These are phyloP conservation scores for Canavalia gladiata DNA, from an alignment of 306 rosid species.

Conservation along the genomic window DNA sequence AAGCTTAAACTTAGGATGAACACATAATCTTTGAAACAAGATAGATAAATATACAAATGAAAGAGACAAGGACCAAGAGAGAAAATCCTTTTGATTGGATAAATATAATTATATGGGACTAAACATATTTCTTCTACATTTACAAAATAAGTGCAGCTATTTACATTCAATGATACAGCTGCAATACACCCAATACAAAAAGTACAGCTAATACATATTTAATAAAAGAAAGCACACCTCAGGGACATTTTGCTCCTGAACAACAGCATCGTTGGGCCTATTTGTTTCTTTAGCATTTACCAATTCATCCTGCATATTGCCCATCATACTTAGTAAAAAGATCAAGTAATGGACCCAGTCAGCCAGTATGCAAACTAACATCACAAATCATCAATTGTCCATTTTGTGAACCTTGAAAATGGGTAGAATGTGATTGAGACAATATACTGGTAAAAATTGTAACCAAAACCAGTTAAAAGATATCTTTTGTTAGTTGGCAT, in stretches of 20 bases:
- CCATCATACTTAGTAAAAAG: constrained; percentile 43
- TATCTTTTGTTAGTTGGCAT: constrained; percentile 8
- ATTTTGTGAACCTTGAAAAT: background rate
- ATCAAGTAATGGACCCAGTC: constrained; percentile 16
- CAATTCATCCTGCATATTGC: constrained; percentile 60
- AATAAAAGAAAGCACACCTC: constrained; percentile 65
- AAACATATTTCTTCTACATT: constrained; percentile 22
- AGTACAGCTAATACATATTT: constrained; percentile 16
- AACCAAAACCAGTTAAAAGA: background rate
- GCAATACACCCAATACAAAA: background rate
- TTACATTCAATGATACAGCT: constrained; percentile 23
- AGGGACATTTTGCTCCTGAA: constrained; percentile 64
- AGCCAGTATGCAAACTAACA: constrained; percentile 34
- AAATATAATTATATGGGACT: constrained; percentile 1
- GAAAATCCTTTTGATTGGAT: constrained; percentile 4
- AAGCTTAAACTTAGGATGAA: constrained; percentile 26
- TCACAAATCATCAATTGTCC: background rate
- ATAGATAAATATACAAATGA: constrained; percentile 29
- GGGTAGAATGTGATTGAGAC: constrained; percentile 33
- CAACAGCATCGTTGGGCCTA: constrained; percentile 51
- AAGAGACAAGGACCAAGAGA: background rate
- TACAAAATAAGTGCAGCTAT: constrained; percentile 1
- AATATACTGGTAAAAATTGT: constrained; percentile 20
- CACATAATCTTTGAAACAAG: constrained; percentile 10
- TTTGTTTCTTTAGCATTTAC: constrained; percentile 54